phyloP scores from a whole-genome alignment of 306 rosid species.

The Rosa rugosa region DNA sequence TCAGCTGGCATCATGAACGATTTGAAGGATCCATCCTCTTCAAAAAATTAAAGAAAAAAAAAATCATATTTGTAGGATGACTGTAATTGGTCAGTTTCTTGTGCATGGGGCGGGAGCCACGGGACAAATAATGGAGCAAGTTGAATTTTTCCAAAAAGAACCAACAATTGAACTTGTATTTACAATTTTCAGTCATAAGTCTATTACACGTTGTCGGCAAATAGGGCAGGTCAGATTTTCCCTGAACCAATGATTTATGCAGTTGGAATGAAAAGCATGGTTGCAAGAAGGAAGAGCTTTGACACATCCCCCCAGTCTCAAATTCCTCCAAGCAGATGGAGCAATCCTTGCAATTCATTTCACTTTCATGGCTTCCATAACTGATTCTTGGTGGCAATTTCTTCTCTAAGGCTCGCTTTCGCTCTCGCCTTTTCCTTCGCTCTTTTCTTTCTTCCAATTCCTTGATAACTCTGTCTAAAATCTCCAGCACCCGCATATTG shows the following conservation, averaged over 20 bases:
- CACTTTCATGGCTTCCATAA: constrained; percentile 18
- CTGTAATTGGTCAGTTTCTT: too few relatives aligned
- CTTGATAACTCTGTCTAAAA: constrained; percentile 23
- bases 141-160: neutral
- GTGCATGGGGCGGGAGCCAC: too few relatives aligned
- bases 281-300: constrained; percentile 40
- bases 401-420: constrained; percentile 17
- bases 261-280: constrained; percentile 48
- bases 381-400: constrained; percentile 15
- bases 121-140: too few relatives aligned
- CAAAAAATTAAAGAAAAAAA: too few relatives aligned
- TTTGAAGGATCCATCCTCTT: too few relatives aligned
- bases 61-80: too few relatives aligned
- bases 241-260: constrained; percentile 48
- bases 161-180: neutral
- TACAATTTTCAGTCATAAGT: constrained; percentile 6
- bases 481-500: constrained; percentile 19
- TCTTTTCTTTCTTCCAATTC: constrained; percentile 10
- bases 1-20: too few relatives aligned
- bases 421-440: neutral
- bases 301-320: constrained; percentile 40
- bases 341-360: constrained; percentile 30
- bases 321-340: constrained; percentile 55
- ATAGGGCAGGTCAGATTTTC: constrained; percentile 50
- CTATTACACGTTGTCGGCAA: constrained; percentile 41